Conservation (phyloP, 2,329 filamentous ascomycete genomes). For the Pseudogymnoascus pannorum region DNA sequence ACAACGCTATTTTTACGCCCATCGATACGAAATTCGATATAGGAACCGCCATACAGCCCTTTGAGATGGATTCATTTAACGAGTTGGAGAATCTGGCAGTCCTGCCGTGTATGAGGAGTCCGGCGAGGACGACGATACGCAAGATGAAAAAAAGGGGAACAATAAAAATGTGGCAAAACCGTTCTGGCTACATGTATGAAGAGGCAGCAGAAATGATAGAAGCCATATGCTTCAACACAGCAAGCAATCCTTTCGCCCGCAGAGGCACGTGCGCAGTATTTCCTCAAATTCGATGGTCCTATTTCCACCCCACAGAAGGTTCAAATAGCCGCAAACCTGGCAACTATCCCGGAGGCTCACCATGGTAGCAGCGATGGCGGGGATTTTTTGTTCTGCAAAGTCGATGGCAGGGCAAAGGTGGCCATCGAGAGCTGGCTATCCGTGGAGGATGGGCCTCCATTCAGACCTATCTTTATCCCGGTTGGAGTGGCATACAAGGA, state of each 20-base stretch:
- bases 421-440: conserved; percentile 18
- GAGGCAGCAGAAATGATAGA: conserved; percentile 19
- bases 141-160: not conserved
- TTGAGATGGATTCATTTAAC: conserved; percentile 20
- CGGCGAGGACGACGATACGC: conserved; percentile 16
- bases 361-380: conserved; percentile 19
- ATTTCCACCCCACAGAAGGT: conserved; percentile 19
- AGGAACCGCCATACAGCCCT: not conserved
- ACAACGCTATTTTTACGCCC: not conserved
- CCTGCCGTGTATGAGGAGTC: conserved; percentile 14
- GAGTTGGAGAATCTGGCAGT: conserved; percentile 24
- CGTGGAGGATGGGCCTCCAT: conserved; percentile 12
- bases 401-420: conserved; percentile 17
- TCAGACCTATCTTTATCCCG: conserved; percentile 25
- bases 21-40: not conserved
- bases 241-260: not conserved
- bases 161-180: conserved; percentile 9
- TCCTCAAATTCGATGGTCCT: conserved; percentile 23
- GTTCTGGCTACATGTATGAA: conserved; percentile 30
- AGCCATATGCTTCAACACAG: not conserved
- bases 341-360: conserved; percentile 12
- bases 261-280: conserved; percentile 15
- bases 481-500: conserved; percentile 24
- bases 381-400: conserved; percentile 21
- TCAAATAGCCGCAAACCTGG: conserved; percentile 17